Evolutionary conservation across 164 flowering plant genomes (phyloP), one percentile per base, ranked within the genome.

Genomic region (Vitis amurensis): DNA sequence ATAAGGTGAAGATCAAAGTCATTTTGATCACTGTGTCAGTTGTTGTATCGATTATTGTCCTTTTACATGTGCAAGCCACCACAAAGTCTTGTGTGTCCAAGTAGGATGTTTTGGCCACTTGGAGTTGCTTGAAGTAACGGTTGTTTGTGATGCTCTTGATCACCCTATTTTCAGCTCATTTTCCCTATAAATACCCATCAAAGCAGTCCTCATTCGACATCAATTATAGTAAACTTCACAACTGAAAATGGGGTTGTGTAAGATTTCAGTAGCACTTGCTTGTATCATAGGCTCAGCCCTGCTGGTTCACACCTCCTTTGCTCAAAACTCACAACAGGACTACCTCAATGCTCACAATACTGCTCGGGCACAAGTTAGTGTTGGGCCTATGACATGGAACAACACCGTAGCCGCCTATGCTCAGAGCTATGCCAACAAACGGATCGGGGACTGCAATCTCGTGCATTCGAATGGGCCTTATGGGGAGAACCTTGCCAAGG

Each of bases 331-430:
- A 15, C 76, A 55, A 1, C 70, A 71, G 53, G 81, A 83, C 70
- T 83, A 48, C 59, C 48, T 81, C 1, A 56, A 56, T n/a, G 77
- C 76, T 3, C 89, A 87, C 82, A 86, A 86, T 50, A 61, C 68
- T 1, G 85, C 83, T 44, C 78, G 89, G 3, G 79, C 80, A 0
- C 51, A 37, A 37, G 83, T 85, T 0, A 86, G 87, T 0, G 85
- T 85, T 4, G 72, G 64, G 1, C 65, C 76, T 13, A 8, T 83
- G 11, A 16, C 55, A 0, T 83, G 87, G 87, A 48, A 81, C 72
- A 12, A 50, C n/a, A 68, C 47, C 14, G 23, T 82, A 0, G 83
- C 71, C 0, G 71, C 68, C 30, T 77, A 74, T 11, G 85, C 85
- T 1, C 67, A 27, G 13, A 64, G 66, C 7, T 79, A 76, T 9